Percentiles rank a stretch among this genome's conserved stretches.
Evolutionary conservation across 148 eudicot species (phyloP).

Genomic region (Hydrangea macrophylla): DNA sequence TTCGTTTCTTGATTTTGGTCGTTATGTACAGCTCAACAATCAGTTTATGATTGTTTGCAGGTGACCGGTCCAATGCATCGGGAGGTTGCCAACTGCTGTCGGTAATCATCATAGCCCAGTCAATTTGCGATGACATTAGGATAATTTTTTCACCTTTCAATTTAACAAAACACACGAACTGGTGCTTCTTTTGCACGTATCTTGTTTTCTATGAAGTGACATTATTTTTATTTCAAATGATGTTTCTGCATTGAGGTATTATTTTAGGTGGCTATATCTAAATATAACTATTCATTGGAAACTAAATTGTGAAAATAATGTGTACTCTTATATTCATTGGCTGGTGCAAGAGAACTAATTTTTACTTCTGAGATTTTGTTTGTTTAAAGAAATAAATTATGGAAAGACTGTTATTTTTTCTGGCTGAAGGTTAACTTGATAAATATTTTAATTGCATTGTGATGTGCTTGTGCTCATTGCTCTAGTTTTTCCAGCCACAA

Average conservation of each 20-base stretch:
- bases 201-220: too few relatives aligned
- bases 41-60: constrained; percentile 31
- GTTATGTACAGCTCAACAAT: neutral
- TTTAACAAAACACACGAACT: neutral
- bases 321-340: neutral
- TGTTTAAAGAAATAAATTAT: neutral
- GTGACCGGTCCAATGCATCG: constrained; percentile 99
- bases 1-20: neutral
- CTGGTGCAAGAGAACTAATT: neutral
- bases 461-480: constrained; percentile 2
- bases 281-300: neutral
- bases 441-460: neutral
- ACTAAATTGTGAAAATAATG: neutral
- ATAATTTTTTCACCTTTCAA: neutral
- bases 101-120: constrained; percentile 36
- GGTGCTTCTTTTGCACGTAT: constrained; percentile 1
- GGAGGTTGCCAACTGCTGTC: constrained; percentile 97
- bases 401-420: neutral
- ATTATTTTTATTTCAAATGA: too few relatives aligned
- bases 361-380: neutral
- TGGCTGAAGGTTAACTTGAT: neutral
- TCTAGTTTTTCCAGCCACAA: neutral
- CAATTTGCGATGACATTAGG: constrained; percentile 2
- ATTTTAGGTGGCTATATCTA: neutral
- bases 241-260: too few relatives aligned